These are phyloP conservation scores for Entoloma clypeatum DNA, from an alignment of 1,284 basidiomycete genomes.

Conservation along the genomic window DNA sequence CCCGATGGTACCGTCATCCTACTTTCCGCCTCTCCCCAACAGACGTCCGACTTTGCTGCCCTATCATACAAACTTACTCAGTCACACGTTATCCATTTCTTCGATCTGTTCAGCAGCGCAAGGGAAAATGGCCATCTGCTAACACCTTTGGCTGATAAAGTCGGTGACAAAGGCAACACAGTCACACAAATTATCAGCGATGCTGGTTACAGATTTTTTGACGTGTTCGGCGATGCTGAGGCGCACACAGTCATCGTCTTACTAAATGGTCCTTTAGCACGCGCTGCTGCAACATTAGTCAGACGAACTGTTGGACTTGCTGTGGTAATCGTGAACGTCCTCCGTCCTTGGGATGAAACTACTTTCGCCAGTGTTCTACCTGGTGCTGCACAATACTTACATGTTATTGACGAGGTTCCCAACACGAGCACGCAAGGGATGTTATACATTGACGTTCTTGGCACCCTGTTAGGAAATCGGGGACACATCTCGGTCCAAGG, in stretches of 20 bases:
- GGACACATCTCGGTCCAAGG: constrained; percentile 46
- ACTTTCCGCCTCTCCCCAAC: constrained; percentile 78
- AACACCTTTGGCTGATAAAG: constrained; percentile 27
- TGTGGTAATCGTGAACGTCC: constrained; percentile 66
- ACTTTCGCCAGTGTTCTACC: constrained; percentile 59
- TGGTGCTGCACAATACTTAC: constrained; percentile 48
- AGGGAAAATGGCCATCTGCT: constrained; percentile 66
- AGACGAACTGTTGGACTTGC: constrained; percentile 47
- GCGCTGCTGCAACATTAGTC: constrained; percentile 50
- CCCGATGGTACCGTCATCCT: constrained; percentile 72
- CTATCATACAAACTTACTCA: constrained; percentile 61
- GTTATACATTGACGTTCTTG: constrained; percentile 72
- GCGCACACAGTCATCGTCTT: constrained; percentile 60
- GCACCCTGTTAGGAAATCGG: constrained; percentile 47
- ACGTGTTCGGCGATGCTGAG: constrained; percentile 59
- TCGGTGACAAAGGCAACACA: constrained; percentile 25
- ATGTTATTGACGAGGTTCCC: constrained; percentile 75
- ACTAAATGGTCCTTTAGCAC: constrained; percentile 68
- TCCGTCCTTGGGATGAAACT: constrained; percentile 72
- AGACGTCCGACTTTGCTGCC: constrained; percentile 69
- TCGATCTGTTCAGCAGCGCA: constrained; percentile 69
- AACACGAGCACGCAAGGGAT: constrained; percentile 57
- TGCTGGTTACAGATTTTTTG: constrained; percentile 62
- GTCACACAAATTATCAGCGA: constrained; percentile 46
- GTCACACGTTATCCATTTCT: constrained; percentile 73